A percentile compares a stretch with the other conserved stretches of the same genome.
Conservation (phyloP, 1,284 basidiomycete species). For the Caloboletus firmus region DNA sequence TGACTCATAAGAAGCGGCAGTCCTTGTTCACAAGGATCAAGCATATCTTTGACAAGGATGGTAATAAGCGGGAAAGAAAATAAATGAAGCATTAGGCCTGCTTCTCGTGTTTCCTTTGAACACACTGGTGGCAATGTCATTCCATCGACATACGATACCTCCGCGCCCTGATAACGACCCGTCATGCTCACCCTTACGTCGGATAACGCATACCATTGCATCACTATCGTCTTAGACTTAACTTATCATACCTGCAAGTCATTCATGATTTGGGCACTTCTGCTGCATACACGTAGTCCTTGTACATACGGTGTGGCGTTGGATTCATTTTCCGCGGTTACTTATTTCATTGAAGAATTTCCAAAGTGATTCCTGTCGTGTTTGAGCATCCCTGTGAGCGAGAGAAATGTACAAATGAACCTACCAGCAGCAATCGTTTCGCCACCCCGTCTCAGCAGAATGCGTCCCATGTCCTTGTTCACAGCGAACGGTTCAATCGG, state of each 20-base stretch:
- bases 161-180: conserved; percentile 15
- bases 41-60: conserved; percentile 41
- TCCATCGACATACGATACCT: conserved; percentile 6
- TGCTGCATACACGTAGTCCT: conserved; percentile 11
- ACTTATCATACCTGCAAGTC: conserved; percentile 25
- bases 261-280: conserved; percentile 4
- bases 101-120: neutral
- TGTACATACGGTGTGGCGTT: conserved; percentile 10
- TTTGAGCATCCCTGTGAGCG: neutral
- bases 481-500: conserved; percentile 83
- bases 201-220: conserved; percentile 11
- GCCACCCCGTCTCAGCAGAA: conserved; percentile 84
- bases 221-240: conserved; percentile 20
- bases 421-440: conserved; percentile 93
- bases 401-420: conserved; percentile 20
- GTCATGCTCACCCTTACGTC: conserved; percentile 19
- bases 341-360: conserved; percentile 37
- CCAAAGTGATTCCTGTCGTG: conserved; percentile 43
- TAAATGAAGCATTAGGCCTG: conserved; percentile 18
- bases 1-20: conserved; percentile 40
- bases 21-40: conserved; percentile 50
- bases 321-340: neutral
- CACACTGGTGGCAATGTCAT: neutral
- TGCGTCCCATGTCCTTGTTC: conserved; percentile 98
- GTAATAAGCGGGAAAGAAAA: conserved; percentile 22